Percentiles rank a stretch among this genome's conserved stretches.
These are phyloP conservation scores for Lojkania enalia DNA, from an alignment of 2,329 filamentous ascomycete genomes.

Conservation along the genomic window DNA sequence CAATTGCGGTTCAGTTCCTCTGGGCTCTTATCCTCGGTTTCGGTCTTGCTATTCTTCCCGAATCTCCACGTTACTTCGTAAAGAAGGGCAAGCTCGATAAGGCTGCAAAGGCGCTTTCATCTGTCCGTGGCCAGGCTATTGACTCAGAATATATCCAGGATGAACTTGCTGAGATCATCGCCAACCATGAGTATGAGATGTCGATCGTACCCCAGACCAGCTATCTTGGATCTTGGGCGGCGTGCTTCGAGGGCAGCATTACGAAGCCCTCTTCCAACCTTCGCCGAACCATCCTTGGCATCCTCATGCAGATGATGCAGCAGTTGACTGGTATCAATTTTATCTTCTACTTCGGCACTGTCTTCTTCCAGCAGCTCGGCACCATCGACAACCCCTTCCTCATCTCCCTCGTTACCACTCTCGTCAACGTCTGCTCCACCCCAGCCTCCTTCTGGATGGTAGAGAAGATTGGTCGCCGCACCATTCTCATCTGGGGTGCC, in stretches of 20 bases:
- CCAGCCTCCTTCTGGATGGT: constrained; percentile 85
- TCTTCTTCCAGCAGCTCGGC: constrained; percentile 79
- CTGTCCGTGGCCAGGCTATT: constrained; percentile 73
- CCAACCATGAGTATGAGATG: constrained; percentile 88
- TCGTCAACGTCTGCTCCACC: constrained; percentile 85
- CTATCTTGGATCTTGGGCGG: constrained; percentile 62
- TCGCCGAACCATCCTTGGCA: constrained; percentile 53
- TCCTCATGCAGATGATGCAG: constrained; percentile 56
- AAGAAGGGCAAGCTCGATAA: constrained; percentile 71
- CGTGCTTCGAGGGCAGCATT: constrained; percentile 61
- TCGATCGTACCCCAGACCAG: constrained; percentile 50
- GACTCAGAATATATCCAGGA: constrained; percentile 78
- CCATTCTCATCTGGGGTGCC: constrained; percentile 76
- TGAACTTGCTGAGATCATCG: constrained; percentile 84
- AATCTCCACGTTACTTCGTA: constrained; percentile 86
- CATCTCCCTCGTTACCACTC: constrained; percentile 81
- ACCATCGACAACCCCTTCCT: constrained; percentile 75
- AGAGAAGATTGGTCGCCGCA: constrained; percentile 79
- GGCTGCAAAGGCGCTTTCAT: constrained; percentile 66
- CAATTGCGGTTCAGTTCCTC: constrained; percentile 77
- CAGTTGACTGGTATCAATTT: constrained; percentile 85
- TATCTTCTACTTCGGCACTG: constrained; percentile 72
- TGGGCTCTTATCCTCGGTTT: constrained; percentile 77
- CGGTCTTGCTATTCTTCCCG: constrained; percentile 77
- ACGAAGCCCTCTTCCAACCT: constrained; percentile 56